Percentiles rank a stretch among this genome's conserved stretches.
Conservation (phyloP, 177 flowering plant genomes). For the Vitis hybrid region DNA sequence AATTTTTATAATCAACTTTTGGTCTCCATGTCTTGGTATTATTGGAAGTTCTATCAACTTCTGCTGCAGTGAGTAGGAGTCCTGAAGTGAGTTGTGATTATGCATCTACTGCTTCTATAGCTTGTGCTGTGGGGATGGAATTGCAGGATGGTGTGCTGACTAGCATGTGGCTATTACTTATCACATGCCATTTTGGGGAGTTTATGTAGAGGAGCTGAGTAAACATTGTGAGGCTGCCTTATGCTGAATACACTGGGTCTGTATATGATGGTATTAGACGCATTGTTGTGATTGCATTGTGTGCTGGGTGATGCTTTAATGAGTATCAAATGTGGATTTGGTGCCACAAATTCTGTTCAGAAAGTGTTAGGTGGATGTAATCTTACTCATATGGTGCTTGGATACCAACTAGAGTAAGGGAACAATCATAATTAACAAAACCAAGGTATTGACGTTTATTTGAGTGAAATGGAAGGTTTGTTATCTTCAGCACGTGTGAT, state of each 20-base stretch:
- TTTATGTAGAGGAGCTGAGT: constrained; percentile 1
- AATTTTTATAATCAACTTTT: background rate
- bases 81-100: background rate
- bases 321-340: constrained; percentile 3
- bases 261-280: background rate
- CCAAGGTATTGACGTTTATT: background rate
- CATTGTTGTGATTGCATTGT: background rate
- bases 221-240: background rate
- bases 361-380: background rate
- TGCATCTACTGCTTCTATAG: constrained; percentile 1
- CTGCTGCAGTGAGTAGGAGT: constrained; percentile 4
- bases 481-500: background rate
- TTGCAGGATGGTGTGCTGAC: background rate
- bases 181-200: constrained; percentile 4
- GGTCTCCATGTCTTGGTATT: constrained; percentile 1
- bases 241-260: constrained; percentile 2
- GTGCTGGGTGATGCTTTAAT: constrained; percentile 4
- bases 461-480: background rate
- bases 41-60: background rate
- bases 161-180: constrained; percentile 1
- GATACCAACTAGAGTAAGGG: background rate
- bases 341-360: background rate
- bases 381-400: background rate
- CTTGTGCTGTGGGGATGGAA: constrained; percentile 7
- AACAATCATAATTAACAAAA: background rate